These are phyloP conservation scores for Berberis thunbergii DNA, from an alignment of 164 flowering plant species.

Conservation along the genomic window DNA sequence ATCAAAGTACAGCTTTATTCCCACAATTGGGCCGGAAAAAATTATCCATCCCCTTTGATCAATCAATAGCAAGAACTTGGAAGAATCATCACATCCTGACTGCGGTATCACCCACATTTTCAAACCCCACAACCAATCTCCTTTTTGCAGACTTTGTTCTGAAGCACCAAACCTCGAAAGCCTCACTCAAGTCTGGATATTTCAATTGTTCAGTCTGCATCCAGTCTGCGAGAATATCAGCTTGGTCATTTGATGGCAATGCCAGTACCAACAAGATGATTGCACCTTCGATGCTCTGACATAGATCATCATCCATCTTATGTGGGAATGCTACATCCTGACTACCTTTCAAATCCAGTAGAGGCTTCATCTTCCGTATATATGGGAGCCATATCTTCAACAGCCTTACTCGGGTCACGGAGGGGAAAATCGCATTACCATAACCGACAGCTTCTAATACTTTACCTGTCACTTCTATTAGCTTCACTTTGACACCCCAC, in stretches of 20 bases:
- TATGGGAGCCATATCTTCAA: constrained; percentile 83
- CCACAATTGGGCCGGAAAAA: not conserved
- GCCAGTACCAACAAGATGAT: constrained; percentile 54
- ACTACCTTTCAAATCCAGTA: constrained; percentile 38
- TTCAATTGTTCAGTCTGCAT: constrained; percentile 40
- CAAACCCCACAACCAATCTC: constrained; percentile 48
- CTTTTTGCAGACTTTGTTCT: constrained; percentile 90
- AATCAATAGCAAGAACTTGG: not conserved
- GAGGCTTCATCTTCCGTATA: constrained; percentile 59
- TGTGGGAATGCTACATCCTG: constrained; percentile 29
- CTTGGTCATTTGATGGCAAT: constrained; percentile 83
- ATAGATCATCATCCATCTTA: constrained; percentile 62
- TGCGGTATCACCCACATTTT: constrained; percentile 24
- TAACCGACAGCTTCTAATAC: constrained; percentile 84
- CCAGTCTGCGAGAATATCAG: constrained; percentile 81
- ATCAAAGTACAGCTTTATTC: not conserved
- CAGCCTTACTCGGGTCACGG: constrained; percentile 39
- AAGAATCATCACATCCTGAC: constrained; percentile 22
- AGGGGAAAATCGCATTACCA: constrained; percentile 67
- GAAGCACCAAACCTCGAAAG: constrained; percentile 92
- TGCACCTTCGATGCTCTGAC: constrained; percentile 73
- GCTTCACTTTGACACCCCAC: constrained; percentile 64
- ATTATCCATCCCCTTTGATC: not conserved
- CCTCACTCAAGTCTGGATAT: constrained; percentile 85
- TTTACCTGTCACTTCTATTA: constrained; percentile 55